phyloP scores from a whole-genome alignment of 441 rosid species.

The Gossypium trilobum region DNA sequence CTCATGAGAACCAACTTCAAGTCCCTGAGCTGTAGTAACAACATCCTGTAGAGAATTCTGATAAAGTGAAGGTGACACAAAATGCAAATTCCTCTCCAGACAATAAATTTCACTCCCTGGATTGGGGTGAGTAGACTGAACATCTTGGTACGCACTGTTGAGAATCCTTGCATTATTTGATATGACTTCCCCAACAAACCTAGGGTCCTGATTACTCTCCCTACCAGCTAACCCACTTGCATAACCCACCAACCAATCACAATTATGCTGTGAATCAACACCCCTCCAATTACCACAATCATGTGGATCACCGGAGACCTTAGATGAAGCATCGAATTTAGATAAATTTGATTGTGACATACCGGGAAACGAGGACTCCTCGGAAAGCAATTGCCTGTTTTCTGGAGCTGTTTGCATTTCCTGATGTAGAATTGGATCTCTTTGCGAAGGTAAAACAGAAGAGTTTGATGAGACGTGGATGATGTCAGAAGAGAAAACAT shows the following conservation, averaged over 20 bases:
- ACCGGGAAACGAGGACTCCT: conserved; percentile 17
- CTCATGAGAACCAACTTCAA: conserved; percentile 12
- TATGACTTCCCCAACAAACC: conserved; percentile 28
- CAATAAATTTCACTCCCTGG: conserved; percentile 23
- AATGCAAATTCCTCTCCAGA: conserved; percentile 25
- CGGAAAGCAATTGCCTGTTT: conserved; percentile 5
- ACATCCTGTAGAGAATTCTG: conserved; percentile 25
- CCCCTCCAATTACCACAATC: conserved; percentile 26
- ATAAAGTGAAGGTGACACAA: conserved; percentile 19
- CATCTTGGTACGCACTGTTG: conserved; percentile 23
- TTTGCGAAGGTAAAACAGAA: conserved; percentile 15
- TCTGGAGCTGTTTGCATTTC: conserved; percentile 13
- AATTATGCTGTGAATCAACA: conserved; percentile 24
- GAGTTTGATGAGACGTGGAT: conserved; percentile 20
- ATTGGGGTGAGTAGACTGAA: conserved; percentile 21
- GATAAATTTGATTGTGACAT: conserved; percentile 19
- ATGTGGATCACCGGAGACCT: conserved; percentile 22
- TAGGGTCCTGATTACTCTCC: conserved; percentile 5
- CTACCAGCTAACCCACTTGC: conserved; percentile 28
- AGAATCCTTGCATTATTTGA: conserved; percentile 30
- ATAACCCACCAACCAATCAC: conserved; percentile 38
- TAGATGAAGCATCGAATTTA: conserved; percentile 13
- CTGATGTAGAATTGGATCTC: conserved; percentile 22
- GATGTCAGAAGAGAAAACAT: conserved; percentile 16
- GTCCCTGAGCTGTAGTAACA: conserved; percentile 21